Percentiles rank a stretch among this genome's conserved stretches.
These are phyloP conservation scores for Fusarium sp. DNA, from an alignment of 2,329 filamentous ascomycete species.

Conservation along the genomic window DNA sequence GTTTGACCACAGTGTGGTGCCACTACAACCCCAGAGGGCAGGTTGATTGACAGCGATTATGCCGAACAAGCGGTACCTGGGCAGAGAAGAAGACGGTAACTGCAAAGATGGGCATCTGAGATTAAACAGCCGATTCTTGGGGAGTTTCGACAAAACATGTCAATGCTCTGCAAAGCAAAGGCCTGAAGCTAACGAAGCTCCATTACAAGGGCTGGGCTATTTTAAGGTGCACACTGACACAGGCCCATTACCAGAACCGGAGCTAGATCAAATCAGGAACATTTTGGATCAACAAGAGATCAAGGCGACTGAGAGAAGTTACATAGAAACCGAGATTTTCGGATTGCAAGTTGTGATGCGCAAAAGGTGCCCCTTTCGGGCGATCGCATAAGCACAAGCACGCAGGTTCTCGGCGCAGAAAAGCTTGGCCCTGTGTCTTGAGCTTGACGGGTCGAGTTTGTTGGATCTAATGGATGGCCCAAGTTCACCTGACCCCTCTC, in stretches of 20 bases:
- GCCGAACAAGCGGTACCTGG: constrained; percentile 5
- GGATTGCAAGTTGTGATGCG: not conserved
- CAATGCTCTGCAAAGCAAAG: not conserved
- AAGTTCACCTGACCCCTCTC: constrained; percentile 30
- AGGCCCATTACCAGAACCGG: constrained; percentile 8
- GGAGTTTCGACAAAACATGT: not conserved
- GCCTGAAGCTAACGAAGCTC: not conserved
- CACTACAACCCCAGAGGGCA: constrained; percentile 13
- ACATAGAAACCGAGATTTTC: not conserved
- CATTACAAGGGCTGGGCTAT: constrained; percentile 18
- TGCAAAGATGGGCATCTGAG: not conserved
- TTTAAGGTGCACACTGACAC: constrained; percentile 25
- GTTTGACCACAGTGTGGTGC: constrained; percentile 19
- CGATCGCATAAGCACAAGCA: not conserved
- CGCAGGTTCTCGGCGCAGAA: not conserved
- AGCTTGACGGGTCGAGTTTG: not conserved
- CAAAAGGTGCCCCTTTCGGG: not conserved
- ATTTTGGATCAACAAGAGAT: not conserved
- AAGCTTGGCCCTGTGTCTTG: not conserved
- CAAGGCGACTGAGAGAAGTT: not conserved
- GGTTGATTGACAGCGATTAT: not conserved
- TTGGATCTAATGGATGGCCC: not conserved
- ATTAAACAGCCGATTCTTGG: not conserved
- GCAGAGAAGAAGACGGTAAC: not conserved
- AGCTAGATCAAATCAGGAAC: constrained; percentile 26